phyloP scores from a whole-genome alignment of 495 filamentous ascomycete species.

The Penicillium maclennaniae region DNA sequence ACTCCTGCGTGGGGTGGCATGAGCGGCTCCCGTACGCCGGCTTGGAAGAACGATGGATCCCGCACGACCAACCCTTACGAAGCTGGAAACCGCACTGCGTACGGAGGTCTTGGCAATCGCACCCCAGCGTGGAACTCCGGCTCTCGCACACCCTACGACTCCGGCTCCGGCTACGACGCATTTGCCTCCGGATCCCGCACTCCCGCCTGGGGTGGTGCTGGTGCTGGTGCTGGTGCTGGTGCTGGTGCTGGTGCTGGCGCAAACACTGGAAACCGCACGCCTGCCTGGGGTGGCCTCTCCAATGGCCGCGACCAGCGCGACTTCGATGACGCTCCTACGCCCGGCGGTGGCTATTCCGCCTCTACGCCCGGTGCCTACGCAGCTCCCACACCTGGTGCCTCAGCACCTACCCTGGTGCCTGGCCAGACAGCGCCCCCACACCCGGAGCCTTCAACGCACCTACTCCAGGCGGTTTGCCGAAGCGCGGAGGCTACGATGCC shows the following conservation, averaged over 20 bases:
- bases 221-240: conserved; percentile 32
- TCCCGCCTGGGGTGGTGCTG: conserved; percentile 57
- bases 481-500: conserved; percentile 48
- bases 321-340: conserved; percentile 68
- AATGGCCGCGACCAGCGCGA: conserved; percentile 27
- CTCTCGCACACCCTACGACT: conserved; percentile 69
- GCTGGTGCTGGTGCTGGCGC: conserved; percentile 26
- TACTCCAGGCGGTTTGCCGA: conserved; percentile 46
- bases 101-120: conserved; percentile 52
- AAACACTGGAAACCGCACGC: conserved; percentile 50
- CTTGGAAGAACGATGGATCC: conserved; percentile 69
- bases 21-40: conserved; percentile 64
- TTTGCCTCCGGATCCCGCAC: conserved; percentile 74
- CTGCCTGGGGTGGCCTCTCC: conserved; percentile 40
- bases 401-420: conserved; percentile 74
- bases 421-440: conserved; percentile 59
- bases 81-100: conserved; percentile 74
- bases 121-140: conserved; percentile 58
- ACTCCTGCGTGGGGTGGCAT: conserved; percentile 60
- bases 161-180: conserved; percentile 55
- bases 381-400: conserved; percentile 70
- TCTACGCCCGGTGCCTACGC: conserved; percentile 47
- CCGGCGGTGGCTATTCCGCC: conserved; percentile 58
- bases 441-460: conserved; percentile 60
- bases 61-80: conserved; percentile 78